Conservation (phyloP, 805 yeast genomes). For the Monosporozyma solicola region DNA sequence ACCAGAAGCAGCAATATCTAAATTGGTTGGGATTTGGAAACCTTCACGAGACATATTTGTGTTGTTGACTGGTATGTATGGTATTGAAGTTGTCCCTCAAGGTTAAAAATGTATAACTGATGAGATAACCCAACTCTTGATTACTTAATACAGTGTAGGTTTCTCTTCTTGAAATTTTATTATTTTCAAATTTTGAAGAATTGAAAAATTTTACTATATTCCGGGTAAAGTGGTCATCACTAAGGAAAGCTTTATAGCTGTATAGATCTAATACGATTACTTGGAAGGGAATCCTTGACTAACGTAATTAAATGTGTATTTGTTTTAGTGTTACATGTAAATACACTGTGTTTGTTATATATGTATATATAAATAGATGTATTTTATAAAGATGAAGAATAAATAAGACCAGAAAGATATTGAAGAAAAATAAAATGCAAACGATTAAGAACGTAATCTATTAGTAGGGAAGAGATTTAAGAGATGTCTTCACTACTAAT, state of each 20-base stretch:
- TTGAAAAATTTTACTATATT: background rate
- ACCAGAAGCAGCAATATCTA: conserved; percentile 83
- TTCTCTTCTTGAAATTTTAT: background rate
- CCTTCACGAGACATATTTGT: conserved; percentile 67
- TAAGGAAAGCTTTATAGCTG: background rate
- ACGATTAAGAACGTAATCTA: background rate
- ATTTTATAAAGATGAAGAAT: background rate
- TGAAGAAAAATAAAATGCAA: background rate
- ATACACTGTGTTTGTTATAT: background rate
- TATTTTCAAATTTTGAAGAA: background rate
- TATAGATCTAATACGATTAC: background rate
- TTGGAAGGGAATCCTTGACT: background rate
- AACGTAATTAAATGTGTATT: background rate
- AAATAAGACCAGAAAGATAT: background rate
- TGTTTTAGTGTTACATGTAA: background rate
- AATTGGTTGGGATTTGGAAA: conserved; percentile 70
- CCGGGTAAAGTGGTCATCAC: background rate
- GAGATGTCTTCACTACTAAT: background rate
- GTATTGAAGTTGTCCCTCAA: background rate
- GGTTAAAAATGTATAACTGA: background rate
- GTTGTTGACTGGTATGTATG: background rate
- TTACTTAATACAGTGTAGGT: background rate
- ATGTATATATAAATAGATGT: background rate
- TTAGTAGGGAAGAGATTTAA: background rate
- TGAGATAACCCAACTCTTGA: background rate